Percentiles rank a stretch among this genome's conserved stretches.
These are phyloP conservation scores for Closterium sp. DNA, from an alignment of 139 green algal species.

Conservation along the genomic window DNA sequence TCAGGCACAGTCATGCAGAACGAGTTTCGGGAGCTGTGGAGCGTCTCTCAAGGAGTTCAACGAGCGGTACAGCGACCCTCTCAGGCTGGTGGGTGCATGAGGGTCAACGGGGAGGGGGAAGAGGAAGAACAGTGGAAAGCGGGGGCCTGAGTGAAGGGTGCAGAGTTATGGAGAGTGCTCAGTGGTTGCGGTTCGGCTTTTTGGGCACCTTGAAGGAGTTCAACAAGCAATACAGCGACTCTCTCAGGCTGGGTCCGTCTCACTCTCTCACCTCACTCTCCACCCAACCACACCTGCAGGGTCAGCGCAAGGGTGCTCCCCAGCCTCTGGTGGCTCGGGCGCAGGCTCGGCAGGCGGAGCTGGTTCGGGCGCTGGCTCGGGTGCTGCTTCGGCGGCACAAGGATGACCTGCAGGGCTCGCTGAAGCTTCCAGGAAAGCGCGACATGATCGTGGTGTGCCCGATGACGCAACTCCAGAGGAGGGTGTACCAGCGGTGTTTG, in stretches of 20 bases:
- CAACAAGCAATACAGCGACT: conserved; percentile 41
- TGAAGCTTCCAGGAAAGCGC: conserved; percentile 67
- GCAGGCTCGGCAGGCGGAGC: conserved; percentile 16
- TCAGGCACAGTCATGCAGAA: conserved; percentile 63
- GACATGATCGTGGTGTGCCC: conserved; percentile 77
- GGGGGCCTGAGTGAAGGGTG: background rate
- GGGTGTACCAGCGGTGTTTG: conserved; percentile 63
- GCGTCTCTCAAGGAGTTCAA: conserved; percentile 46
- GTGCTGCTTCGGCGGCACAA: conserved; percentile 73
- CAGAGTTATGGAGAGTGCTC: conserved; percentile 60
- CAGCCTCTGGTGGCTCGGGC: conserved; percentile 8
- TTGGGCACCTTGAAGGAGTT: conserved; percentile 53
- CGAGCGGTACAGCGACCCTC: conserved; percentile 43
- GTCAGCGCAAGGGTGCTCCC: conserved; percentile 35
- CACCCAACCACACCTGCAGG: background rate
- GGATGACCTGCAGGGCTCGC: conserved; percentile 58
- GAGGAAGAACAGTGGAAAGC: background rate
- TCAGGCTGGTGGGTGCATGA: conserved; percentile 26
- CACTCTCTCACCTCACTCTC: background rate
- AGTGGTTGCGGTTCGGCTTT: conserved; percentile 48
- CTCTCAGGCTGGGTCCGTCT: conserved; percentile 18
- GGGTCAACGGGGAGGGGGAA: background rate
- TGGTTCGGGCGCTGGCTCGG: conserved; percentile 44
- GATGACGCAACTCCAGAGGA: conserved; percentile 63
- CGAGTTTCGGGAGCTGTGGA: conserved; percentile 63